Evolutionary conservation across 495 filamentous ascomycete species (phyloP).

Genomic region (Lasiosphaeris hirsuta): DNA sequence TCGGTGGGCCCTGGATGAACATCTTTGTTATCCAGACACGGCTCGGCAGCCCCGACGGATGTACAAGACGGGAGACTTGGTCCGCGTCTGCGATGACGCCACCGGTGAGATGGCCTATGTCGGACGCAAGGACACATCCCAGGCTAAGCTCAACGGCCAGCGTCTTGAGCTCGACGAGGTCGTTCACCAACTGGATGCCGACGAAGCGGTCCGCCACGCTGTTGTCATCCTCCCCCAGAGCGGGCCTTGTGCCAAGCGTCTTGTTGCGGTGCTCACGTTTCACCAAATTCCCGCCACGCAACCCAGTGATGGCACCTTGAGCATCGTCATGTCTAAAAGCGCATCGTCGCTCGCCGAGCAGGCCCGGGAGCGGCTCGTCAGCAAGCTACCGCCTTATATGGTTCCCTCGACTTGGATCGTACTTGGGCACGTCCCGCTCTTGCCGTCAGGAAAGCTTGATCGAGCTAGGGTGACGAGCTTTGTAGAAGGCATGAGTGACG

Average conservation of each 20-base stretch:
- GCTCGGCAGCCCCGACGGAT: conserved; percentile 21
- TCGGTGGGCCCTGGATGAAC: conserved; percentile 28
- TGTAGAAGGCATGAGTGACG: conserved; percentile 15
- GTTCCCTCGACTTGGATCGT: conserved; percentile 56
- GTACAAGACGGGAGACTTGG: conserved; percentile 61
- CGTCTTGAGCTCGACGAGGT: conserved; percentile 48
- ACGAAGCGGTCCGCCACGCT: conserved; percentile 19
- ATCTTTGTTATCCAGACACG: conserved; percentile 16
- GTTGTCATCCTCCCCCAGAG: conserved; percentile 16
- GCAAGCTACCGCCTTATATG: conserved; percentile 48
- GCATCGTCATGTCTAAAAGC: conserved; percentile 6
- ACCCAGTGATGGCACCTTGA: neutral
- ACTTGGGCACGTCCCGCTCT: conserved; percentile 46
- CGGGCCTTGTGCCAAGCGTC: conserved; percentile 18
- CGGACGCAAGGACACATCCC: conserved; percentile 30
- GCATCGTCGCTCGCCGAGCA: conserved; percentile 16
- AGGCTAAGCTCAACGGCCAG: conserved; percentile 40
- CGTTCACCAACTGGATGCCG: conserved; percentile 40
- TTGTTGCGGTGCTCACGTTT: conserved; percentile 21
- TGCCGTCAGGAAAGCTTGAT: conserved; percentile 55
- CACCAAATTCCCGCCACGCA: neutral
- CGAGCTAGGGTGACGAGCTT: conserved; percentile 35
- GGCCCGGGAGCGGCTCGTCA: conserved; percentile 24
- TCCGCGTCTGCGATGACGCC: conserved; percentile 44
- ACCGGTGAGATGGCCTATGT: conserved; percentile 51